A percentile compares a stretch with the other conserved stretches of the same genome.
Evolutionary conservation across 768 basidiomycete genomes (phyloP).

Genomic region (Harrya chromipes): DNA sequence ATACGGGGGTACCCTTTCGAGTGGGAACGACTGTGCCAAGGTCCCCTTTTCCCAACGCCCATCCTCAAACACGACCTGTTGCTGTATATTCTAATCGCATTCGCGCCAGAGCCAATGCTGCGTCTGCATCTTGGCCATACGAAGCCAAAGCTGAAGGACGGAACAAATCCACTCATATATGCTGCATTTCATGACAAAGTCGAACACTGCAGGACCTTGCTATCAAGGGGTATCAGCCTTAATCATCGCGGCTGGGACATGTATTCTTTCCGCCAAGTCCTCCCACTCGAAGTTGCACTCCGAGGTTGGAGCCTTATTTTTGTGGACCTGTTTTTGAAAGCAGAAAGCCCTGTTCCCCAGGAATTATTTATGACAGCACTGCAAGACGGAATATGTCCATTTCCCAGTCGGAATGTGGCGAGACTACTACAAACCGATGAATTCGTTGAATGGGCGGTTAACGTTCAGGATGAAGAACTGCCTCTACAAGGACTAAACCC

Average conservation of each 20-base stretch:
- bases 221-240: not conserved
- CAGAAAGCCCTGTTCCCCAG: not conserved
- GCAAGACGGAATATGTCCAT: accelerated
- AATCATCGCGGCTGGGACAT: not conserved
- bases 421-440: not conserved
- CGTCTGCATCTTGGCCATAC: not conserved
- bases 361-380: not conserved
- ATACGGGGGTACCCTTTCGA: not conserved
- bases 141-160: not conserved
- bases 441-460: slow-evolving; percentile 1
- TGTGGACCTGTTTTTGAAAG: not conserved
- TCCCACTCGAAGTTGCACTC: slow-evolving; percentile 5
- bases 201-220: not conserved
- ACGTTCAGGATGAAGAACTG: not conserved
- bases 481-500: not conserved
- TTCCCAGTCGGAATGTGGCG: not conserved
- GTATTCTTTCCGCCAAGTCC: too few relatives aligned
- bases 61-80: not conserved
- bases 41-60: not conserved
- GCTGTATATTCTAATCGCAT: not conserved
- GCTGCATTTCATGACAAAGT: not conserved
- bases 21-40: slow-evolving; percentile 4
- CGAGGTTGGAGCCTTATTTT: not conserved
- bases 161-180: slow-evolving; percentile 2
- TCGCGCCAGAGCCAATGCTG: not conserved